A percentile compares a stretch with the other conserved stretches of the same genome.
Evolutionary conservation across 2,329 filamentous ascomycete genomes (phyloP).

Genomic region (Sclerotinia nivalis): DNA sequence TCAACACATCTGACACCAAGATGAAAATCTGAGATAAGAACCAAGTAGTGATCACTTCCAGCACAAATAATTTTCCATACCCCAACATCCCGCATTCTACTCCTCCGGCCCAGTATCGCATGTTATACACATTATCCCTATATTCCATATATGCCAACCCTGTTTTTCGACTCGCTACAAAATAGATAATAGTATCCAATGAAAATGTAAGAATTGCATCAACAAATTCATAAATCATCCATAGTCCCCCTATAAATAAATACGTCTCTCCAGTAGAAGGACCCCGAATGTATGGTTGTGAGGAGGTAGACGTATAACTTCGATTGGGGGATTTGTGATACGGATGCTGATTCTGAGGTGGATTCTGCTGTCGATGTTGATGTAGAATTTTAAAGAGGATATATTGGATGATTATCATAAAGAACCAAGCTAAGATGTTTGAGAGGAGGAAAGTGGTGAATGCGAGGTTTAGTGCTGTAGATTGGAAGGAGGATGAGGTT

Average conservation of each 20-base stretch:
- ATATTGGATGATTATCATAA: constrained; percentile 17
- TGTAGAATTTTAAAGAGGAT: neutral
- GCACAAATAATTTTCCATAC: neutral
- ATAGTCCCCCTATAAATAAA: neutral
- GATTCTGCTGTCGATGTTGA: neutral
- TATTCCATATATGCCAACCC: neutral
- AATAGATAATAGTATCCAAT: neutral
- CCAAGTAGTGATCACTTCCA: constrained; percentile 8
- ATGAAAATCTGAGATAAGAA: constrained; percentile 8
- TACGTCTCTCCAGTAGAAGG: constrained; percentile 1
- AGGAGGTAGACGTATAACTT: neutral
- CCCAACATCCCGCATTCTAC: neutral
- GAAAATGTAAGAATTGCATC: neutral
- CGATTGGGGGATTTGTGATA: neutral
- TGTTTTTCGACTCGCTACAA: neutral
- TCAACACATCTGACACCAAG: neutral
- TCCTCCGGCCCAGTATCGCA: constrained; percentile 5
- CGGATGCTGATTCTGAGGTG: neutral
- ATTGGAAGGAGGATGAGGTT: neutral
- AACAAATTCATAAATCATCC: constrained; percentile 1
- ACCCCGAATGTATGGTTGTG: no score
- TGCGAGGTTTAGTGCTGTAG: neutral
- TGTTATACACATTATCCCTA: neutral
- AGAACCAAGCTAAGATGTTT: constrained; percentile 5
- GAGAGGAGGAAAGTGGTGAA: neutral